A percentile compares a stretch with the other conserved stretches of the same genome.
Conservation (phyloP, 108 stramenopile genomes). For the Cyclostephanos tholiformis region DNA sequence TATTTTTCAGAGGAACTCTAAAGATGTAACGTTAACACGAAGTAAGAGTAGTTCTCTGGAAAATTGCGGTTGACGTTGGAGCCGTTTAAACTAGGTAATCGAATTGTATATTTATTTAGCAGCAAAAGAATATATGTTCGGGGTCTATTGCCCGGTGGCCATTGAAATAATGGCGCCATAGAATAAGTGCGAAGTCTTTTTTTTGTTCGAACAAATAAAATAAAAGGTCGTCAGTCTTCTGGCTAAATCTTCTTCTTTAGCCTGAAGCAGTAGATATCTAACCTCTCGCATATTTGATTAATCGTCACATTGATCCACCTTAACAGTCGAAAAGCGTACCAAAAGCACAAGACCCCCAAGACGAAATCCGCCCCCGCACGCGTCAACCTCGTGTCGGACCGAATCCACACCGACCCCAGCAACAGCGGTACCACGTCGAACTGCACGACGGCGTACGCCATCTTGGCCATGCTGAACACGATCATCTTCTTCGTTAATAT, state of each 20-base stretch:
- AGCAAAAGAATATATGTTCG: too few relatives aligned
- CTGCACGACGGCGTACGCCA: conserved; percentile 73
- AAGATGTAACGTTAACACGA: too few relatives aligned
- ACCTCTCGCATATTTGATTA: conserved; percentile 60
- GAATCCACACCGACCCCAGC: conserved; percentile 49
- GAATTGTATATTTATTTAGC: too few relatives aligned
- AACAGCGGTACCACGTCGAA: conserved; percentile 64
- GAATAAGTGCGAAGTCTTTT: not conserved
- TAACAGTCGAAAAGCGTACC: conserved; percentile 57
- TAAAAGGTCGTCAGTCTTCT: not conserved
- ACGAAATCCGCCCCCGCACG: conserved; percentile 44
- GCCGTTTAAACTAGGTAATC: too few relatives aligned
- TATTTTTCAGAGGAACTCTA: too few relatives aligned
- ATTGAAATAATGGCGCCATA: too few relatives aligned
- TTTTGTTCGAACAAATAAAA: not conserved
- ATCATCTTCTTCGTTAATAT: conserved; percentile 86
- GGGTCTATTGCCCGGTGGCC: too few relatives aligned
- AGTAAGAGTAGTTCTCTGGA: too few relatives aligned
- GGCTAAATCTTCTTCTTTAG: conserved; percentile 56
- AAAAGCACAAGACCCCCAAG: conserved; percentile 51
- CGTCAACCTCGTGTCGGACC: conserved; percentile 40
- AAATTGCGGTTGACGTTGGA: too few relatives aligned
- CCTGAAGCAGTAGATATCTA: conserved; percentile 71
- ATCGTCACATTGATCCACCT: conserved; percentile 61
- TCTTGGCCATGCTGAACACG: conserved; percentile 82